These are phyloP conservation scores for Penicillium canescens DNA, from an alignment of 495 filamentous ascomycete genomes.

Conservation along the genomic window DNA sequence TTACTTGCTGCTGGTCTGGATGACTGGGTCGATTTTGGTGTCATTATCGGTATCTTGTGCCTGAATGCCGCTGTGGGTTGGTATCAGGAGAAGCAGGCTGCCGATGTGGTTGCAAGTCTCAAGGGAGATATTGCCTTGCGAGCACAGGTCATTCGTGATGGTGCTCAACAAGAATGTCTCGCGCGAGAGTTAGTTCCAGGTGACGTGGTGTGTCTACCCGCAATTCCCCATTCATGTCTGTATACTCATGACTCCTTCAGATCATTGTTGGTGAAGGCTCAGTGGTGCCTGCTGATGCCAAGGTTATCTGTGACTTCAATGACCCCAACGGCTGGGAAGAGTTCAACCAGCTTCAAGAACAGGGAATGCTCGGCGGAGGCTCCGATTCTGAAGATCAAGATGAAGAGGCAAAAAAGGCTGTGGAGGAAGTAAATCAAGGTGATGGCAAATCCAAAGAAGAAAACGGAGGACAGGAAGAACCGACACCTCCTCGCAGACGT, in stretches of 20 bases:
- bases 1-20: slow-evolving; percentile 70
- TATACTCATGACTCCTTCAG: slow-evolving; percentile 37
- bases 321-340: slow-evolving; percentile 66
- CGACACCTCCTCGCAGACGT: slow-evolving; percentile 28
- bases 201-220: slow-evolving; percentile 63
- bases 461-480: slow-evolving; percentile 10
- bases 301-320: slow-evolving; percentile 71
- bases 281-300: slow-evolving; percentile 69
- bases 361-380: slow-evolving; percentile 55
- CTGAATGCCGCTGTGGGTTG: slow-evolving; percentile 77
- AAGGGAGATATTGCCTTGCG: slow-evolving; percentile 83
- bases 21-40: slow-evolving; percentile 82
- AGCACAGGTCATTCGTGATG: slow-evolving; percentile 66
- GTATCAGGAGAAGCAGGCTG: slow-evolving; percentile 84
- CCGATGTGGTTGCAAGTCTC: slow-evolving; percentile 75
- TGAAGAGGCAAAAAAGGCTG: slow-evolving; percentile 10
- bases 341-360: slow-evolving; percentile 55
- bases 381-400: slow-evolving; percentile 54
- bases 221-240: not conserved
- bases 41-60: slow-evolving; percentile 76
- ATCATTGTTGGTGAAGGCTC: slow-evolving; percentile 69
- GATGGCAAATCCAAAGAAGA: slow-evolving; percentile 12
- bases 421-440: slow-evolving; percentile 11
- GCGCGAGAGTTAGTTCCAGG: slow-evolving; percentile 77
- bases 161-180: slow-evolving; percentile 62